These are phyloP conservation scores for Colletotrichum lupini DNA, from an alignment of 2,329 filamentous ascomycete genomes.

Conservation along the genomic window DNA sequence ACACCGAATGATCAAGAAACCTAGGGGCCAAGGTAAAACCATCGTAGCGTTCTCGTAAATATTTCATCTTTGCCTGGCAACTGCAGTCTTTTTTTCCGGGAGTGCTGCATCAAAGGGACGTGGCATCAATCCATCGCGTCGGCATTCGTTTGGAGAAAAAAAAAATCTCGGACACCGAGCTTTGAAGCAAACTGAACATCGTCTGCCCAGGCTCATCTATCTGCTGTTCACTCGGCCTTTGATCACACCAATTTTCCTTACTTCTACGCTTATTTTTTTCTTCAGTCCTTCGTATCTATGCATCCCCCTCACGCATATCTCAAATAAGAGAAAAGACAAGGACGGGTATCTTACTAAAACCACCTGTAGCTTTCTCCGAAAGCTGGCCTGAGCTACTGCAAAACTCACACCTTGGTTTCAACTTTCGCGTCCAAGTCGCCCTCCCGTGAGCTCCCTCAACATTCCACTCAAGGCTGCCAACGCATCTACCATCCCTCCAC, in stretches of 20 bases:
- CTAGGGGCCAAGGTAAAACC: not conserved
- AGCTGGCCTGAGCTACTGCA: not conserved
- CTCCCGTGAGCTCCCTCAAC: not conserved
- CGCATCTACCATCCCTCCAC: not conserved
- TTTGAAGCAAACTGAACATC: not conserved
- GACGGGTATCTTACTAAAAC: not conserved
- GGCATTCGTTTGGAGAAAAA: not conserved
- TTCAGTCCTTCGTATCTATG: not conserved
- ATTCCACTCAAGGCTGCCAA: not conserved
- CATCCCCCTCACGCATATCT: not conserved
- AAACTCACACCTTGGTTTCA: not conserved
- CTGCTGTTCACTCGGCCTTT: not conserved
- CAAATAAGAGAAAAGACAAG: not conserved
- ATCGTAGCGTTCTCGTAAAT: not conserved
- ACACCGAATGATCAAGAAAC: not conserved
- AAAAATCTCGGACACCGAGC: conserved; percentile 2
- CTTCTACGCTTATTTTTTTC: not conserved
- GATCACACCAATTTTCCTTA: not conserved
- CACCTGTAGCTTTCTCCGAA: not conserved
- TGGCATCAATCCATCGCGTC: not conserved
- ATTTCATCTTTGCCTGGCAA: not conserved
- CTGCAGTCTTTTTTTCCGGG: not conserved
- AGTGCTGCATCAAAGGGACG: not conserved
- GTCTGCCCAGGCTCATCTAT: not conserved
- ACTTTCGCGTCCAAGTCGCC: too few relatives aligned